These are phyloP conservation scores for Nannizzia gypsea DNA, from an alignment of 2,329 filamentous ascomycete species.

Conservation along the genomic window DNA sequence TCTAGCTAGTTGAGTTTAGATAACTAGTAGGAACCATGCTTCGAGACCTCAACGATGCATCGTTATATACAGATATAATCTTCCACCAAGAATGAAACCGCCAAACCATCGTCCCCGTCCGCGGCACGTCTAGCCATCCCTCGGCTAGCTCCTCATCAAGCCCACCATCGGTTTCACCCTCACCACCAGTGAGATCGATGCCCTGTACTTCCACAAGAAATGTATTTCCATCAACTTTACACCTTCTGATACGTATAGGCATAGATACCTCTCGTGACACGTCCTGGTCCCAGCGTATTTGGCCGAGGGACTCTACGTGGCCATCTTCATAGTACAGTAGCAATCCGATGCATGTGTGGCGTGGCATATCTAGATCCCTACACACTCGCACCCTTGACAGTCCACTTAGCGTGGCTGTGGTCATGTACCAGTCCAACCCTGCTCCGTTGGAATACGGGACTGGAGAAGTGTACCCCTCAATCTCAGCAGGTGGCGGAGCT, in stretches of 20 bases:
- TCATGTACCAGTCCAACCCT: not conserved
- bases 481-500: not conserved
- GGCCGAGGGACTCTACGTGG: not conserved
- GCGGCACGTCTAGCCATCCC: not conserved
- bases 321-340: not conserved
- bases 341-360: not conserved
- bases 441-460: too few relatives aligned
- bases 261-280: not conserved
- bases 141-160: not conserved
- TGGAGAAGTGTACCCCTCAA: too few relatives aligned
- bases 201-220: not conserved
- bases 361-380: too few relatives aligned
- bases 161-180: not conserved
- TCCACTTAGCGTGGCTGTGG: not conserved
- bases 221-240: not conserved
- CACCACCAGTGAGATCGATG: not conserved
- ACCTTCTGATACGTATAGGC: not conserved
- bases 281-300: not conserved
- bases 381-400: not conserved
- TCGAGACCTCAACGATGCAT: too few relatives aligned
- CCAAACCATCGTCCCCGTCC: not conserved
- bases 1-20: too few relatives aligned
- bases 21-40: too few relatives aligned
- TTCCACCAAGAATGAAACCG: too few relatives aligned
- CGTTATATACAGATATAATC: too few relatives aligned